Conservation (phyloP, 345 rosid species). For the Arabis alpina region DNA sequence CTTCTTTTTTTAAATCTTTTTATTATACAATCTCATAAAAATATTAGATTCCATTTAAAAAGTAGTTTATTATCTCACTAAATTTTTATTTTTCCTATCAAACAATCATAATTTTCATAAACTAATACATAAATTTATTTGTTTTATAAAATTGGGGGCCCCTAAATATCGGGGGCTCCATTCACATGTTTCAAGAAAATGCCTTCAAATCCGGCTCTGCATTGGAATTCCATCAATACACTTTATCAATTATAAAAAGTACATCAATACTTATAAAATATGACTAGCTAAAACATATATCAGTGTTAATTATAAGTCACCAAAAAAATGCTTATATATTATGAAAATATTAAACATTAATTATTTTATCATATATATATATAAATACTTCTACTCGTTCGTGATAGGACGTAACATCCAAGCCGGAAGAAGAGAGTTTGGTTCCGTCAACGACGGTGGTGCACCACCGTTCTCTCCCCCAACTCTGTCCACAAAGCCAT, state of each 20-base stretch:
- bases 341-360: slow-evolving; percentile 30
- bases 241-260: not conserved
- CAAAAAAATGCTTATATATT: slow-evolving; percentile 28
- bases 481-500: slow-evolving; percentile 36
- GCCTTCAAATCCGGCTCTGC: not conserved
- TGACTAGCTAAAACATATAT: slow-evolving; percentile 12
- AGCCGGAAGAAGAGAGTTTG: slow-evolving; percentile 40
- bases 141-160: too few species aligned
- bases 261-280: slow-evolving; percentile 24
- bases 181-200: too few species aligned
- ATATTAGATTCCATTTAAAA: too few species aligned
- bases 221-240: slow-evolving; percentile 22
- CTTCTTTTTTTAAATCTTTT: too few species aligned
- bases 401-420: slow-evolving; percentile 42
- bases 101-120: too few species aligned
- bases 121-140: too few species aligned
- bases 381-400: slow-evolving; percentile 29
- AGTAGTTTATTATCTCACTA: too few species aligned
- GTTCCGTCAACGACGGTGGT: slow-evolving; percentile 32
- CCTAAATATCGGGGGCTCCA: too few species aligned
- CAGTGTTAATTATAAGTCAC: slow-evolving; percentile 18
- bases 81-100: too few species aligned
- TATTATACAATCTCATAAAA: too few species aligned
- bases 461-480: slow-evolving; percentile 26
- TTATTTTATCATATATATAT: slow-evolving; percentile 7